A percentile compares a stretch with the other conserved stretches of the same genome.
Evolutionary conservation across 164 flowering plant species (phyloP).

Genomic region (Kingdonia uniflora): DNA sequence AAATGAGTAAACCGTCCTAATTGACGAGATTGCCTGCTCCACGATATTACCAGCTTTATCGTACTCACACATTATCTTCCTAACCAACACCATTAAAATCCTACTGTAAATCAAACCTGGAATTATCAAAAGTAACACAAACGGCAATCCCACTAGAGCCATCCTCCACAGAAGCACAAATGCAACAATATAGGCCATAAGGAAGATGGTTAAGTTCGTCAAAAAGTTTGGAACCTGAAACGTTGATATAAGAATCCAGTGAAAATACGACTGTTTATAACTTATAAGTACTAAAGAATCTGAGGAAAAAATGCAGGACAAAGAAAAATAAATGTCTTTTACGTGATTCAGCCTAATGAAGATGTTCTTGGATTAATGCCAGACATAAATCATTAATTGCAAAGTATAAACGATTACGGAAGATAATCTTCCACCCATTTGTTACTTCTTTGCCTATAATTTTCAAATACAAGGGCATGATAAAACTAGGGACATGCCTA

Average conservation of each 20-base stretch:
- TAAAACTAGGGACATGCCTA: too few relatives aligned
- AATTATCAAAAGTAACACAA: constrained; percentile 42
- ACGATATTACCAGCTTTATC: constrained; percentile 33
- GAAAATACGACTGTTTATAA: too few relatives aligned
- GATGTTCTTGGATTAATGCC: too few relatives aligned
- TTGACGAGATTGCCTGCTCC: constrained; percentile 4
- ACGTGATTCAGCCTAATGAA: too few relatives aligned
- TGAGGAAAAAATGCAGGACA: too few relatives aligned
- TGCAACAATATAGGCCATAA: constrained; percentile 46
- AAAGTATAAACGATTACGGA: too few relatives aligned
- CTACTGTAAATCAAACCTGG: constrained; percentile 69
- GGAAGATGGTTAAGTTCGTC: constrained; percentile 30
- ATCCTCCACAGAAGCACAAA: constrained; percentile 63
- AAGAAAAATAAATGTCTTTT: too few relatives aligned
- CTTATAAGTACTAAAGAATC: too few relatives aligned
- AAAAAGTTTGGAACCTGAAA: constrained; percentile 60
- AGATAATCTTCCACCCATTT: too few relatives aligned
- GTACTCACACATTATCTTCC: constrained; percentile 53
- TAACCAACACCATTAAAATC: constrained; percentile 42
- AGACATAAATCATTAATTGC: too few relatives aligned
- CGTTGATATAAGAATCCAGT: neutral
- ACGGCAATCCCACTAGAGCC: constrained; percentile 61
- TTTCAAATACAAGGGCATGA: too few relatives aligned
- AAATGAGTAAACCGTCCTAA: constrained; percentile 2
- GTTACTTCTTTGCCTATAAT: too few relatives aligned